These are phyloP conservation scores for Aspergillus ruber DNA, from an alignment of 2,329 filamentous ascomycete species.

Conservation along the genomic window DNA sequence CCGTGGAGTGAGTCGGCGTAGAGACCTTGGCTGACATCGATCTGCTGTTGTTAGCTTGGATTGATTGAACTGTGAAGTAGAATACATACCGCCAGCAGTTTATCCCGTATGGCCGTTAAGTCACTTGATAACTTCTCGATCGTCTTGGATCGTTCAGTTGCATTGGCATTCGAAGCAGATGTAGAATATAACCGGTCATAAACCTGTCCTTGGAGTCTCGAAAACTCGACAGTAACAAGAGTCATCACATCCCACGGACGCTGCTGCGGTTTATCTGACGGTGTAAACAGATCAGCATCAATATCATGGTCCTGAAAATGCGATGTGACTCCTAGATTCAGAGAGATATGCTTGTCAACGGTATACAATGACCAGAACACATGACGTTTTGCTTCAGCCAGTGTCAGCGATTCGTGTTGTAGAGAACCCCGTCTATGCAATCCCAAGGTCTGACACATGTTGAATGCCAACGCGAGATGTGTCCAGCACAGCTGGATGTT, in stretches of 20 bases:
- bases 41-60: constrained; percentile 4
- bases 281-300: constrained; percentile 13
- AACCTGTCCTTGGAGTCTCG: constrained; percentile 17
- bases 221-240: constrained; percentile 16
- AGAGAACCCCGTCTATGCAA: constrained; percentile 14
- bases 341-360: constrained; percentile 20
- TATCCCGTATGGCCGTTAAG: constrained; percentile 16
- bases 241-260: constrained; percentile 19
- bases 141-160: constrained; percentile 7
- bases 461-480: constrained; percentile 18
- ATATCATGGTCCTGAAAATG: constrained; percentile 24
- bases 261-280: constrained; percentile 12
- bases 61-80: neutral
- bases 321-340: constrained; percentile 18
- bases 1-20: constrained; percentile 20
- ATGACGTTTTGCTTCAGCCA: constrained; percentile 17
- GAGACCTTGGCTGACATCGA: constrained; percentile 16
- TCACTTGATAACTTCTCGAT: constrained; percentile 18
- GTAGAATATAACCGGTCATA: constrained; percentile 20
- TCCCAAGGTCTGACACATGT: constrained; percentile 18
- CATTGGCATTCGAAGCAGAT: constrained; percentile 9
- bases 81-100: constrained; percentile 13
- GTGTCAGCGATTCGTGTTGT: constrained; percentile 6
- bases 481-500: constrained; percentile 20
- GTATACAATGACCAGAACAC: constrained; percentile 21